Conservation (phyloP, 257 asterid species). For the Solanum okadae region DNA sequence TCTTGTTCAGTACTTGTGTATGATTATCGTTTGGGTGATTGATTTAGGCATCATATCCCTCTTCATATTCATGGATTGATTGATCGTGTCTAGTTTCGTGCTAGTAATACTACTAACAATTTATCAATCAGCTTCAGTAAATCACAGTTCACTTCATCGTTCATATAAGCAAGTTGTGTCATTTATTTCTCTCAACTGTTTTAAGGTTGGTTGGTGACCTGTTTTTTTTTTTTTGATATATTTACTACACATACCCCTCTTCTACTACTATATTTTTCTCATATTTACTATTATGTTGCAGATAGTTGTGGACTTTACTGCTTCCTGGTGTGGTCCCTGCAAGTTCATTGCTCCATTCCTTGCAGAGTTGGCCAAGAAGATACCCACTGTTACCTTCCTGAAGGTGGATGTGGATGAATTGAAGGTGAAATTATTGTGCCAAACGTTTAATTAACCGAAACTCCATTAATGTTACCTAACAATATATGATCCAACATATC, state of each 20-base stretch:
- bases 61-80: not conserved
- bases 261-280: not conserved
- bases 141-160: not conserved
- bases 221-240: too few species aligned
- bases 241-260: not conserved
- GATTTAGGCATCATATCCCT: not conserved
- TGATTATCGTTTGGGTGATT: not conserved
- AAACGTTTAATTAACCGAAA: not conserved
- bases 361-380: conserved; percentile 74
- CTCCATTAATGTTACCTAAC: not conserved
- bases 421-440: conserved; percentile 34
- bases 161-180: not conserved
- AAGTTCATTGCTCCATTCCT: conserved; percentile 79
- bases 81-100: not conserved
- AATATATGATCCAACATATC: not conserved
- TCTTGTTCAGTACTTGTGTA: not conserved
- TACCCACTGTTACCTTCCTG: conserved; percentile 59
- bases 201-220: not conserved
- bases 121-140: not conserved
- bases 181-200: not conserved
- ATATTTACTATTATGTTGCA: conserved; percentile 10
- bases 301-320: conserved; percentile 91
- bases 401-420: conserved; percentile 91
- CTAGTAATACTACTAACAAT: not conserved
- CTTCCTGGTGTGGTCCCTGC: conserved; percentile 98